phyloP scores from a whole-genome alignment of 108 stramenopile genomes.

The Nannochloropsis oceanica region DNA sequence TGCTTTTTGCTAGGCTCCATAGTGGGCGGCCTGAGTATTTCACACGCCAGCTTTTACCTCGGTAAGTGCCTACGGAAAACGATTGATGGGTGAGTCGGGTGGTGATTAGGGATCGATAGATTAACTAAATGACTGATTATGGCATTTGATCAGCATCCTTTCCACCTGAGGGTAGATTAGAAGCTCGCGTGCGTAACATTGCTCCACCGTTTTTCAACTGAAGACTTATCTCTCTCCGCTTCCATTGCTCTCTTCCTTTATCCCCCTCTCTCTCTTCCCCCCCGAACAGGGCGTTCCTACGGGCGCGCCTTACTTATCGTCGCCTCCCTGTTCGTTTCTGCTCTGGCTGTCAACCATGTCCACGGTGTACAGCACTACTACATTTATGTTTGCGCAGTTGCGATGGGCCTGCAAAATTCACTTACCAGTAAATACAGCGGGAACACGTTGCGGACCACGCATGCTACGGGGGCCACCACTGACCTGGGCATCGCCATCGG shows the following conservation, averaged over 20 bases:
- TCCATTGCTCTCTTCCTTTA: neutral
- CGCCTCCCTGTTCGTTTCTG: neutral
- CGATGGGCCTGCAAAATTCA: neutral
- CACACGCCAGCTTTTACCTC: neutral
- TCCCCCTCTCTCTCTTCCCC: neutral
- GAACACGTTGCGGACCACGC: neutral
- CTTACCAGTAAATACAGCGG: neutral
- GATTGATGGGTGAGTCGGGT: too few species aligned
- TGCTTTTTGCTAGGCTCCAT: neutral
- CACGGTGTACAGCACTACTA: neutral
- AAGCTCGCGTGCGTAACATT: too few species aligned
- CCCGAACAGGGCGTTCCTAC: neutral
- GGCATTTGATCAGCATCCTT: too few species aligned
- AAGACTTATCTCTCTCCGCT: neutral
- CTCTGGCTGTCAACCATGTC: neutral
- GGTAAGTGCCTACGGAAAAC: neutral
- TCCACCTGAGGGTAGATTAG: too few species aligned
- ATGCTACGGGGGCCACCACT: neutral
- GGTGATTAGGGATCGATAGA: too few species aligned
- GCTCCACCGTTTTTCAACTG: too few species aligned
- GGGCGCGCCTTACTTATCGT: neutral
- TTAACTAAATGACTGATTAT: too few species aligned
- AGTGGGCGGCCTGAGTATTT: neutral
- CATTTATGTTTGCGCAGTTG: neutral
- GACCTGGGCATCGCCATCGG: neutral